phyloP scores from a whole-genome alignment of 1,284 basidiomycete genomes.

The Naganishia sp. region DNA sequence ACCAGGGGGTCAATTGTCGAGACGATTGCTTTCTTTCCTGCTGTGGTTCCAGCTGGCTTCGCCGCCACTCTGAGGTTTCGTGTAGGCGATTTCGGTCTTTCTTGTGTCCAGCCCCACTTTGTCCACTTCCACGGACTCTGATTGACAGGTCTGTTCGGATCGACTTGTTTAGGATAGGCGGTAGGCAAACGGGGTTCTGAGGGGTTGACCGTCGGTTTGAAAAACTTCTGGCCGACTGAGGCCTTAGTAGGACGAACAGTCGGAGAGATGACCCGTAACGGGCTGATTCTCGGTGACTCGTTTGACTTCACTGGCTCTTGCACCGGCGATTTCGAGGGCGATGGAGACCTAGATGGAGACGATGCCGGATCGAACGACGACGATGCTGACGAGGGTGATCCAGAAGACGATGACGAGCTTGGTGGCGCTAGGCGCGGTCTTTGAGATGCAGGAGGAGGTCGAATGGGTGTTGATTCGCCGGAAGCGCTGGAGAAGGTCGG shows the following conservation, averaged over 20 bases:
- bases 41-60: neutral
- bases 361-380: neutral
- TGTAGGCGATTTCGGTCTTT: neutral
- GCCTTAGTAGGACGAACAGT: neutral
- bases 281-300: conserved; percentile 1
- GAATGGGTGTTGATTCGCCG: conserved; percentile 21
- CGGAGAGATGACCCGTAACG: conserved; percentile 5
- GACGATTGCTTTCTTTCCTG: neutral
- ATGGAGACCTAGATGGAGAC: neutral
- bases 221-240: neutral
- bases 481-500: neutral
- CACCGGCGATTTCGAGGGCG: neutral
- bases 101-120: conserved; percentile 16
- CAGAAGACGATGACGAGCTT: conserved; percentile 9
- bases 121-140: conserved; percentile 10
- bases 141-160: neutral
- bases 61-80: neutral
- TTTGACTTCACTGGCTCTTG: neutral
- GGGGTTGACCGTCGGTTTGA: conserved; percentile 5
- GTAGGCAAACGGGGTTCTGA: neutral
- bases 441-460: conserved; percentile 30
- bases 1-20: conserved; percentile 2
- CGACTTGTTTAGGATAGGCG: neutral
- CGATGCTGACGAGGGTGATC: neutral
- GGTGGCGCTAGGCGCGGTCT: conserved; percentile 35